These are phyloP conservation scores for Annulohypoxylon nitens DNA, from an alignment of 495 filamentous ascomycete species.

Conservation along the genomic window DNA sequence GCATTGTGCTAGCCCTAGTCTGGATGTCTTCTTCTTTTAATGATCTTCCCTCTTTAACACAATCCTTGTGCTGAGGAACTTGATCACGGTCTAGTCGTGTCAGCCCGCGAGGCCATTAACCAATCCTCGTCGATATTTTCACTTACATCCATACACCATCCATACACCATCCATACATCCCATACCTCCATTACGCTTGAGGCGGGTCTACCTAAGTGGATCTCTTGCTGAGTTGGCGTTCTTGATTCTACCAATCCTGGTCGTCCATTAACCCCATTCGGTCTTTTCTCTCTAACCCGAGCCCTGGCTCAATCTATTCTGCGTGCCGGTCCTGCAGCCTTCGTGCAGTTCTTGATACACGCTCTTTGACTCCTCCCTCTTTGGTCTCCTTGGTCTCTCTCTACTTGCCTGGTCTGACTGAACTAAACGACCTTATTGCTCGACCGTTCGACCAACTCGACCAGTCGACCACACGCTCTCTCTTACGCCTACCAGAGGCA, in stretches of 20 bases:
- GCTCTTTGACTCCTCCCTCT: slow-evolving; percentile 19
- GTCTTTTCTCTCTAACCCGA: slow-evolving; percentile 29
- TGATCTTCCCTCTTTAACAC: slow-evolving; percentile 29
- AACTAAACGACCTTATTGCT: slow-evolving; percentile 7
- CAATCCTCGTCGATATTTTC: slow-evolving; percentile 45
- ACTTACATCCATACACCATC: slow-evolving; percentile 30
- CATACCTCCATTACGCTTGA: slow-evolving; percentile 26
- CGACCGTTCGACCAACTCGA: slow-evolving; percentile 19
- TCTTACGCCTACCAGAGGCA: slow-evolving; percentile 11
- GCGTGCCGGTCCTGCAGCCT: slow-evolving; percentile 40
- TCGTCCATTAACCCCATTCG: slow-evolving; percentile 35
- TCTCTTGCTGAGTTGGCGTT: slow-evolving; percentile 52
- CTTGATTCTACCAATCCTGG: slow-evolving; percentile 37
- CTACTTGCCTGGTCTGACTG: slow-evolving; percentile 3
- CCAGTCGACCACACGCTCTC: not conserved
- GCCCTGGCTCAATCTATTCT: slow-evolving; percentile 37
- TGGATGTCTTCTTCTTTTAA: slow-evolving; percentile 3
- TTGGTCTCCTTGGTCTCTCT: not conserved
- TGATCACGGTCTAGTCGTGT: slow-evolving; percentile 43
- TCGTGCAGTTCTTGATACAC: slow-evolving; percentile 23
- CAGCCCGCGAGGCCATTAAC: slow-evolving; percentile 49
- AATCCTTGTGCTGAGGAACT: slow-evolving; percentile 43
- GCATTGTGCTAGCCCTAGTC: too few relatives aligned
- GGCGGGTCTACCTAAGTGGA: slow-evolving; percentile 45
- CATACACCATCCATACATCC: not conserved